phyloP scores from a whole-genome alignment of 2,329 filamentous ascomycete species.

The Scytalidium lignicola region DNA sequence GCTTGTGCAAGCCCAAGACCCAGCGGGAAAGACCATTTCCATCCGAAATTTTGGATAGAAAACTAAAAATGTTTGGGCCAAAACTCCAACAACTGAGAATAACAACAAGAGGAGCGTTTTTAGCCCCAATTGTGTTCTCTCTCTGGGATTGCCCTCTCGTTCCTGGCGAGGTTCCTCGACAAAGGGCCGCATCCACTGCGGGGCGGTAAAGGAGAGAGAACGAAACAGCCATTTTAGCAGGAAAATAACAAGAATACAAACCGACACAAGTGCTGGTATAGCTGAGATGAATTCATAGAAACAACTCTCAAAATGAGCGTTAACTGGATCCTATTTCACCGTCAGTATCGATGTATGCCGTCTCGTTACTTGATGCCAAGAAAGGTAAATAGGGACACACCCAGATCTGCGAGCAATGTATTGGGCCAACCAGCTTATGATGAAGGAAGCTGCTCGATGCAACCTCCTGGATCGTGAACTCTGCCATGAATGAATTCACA shows the following conservation, averaged over 20 bases:
- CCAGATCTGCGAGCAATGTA: slow-evolving; percentile 10
- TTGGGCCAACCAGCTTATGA: not conserved
- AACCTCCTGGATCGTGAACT: not conserved
- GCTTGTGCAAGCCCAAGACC: slow-evolving; percentile 19
- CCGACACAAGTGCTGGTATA: slow-evolving; percentile 21
- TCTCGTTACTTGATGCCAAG: not conserved
- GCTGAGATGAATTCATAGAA: slow-evolving; percentile 22
- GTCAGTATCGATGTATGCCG: not conserved
- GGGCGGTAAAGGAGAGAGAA: slow-evolving; percentile 1
- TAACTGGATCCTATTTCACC: slow-evolving; percentile 19
- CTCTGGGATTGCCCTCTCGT: slow-evolving; percentile 25
- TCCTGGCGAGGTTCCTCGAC: slow-evolving; percentile 35
- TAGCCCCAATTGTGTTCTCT: slow-evolving; percentile 14
- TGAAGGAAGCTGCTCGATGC: not conserved
- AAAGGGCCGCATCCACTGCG: slow-evolving; percentile 48
- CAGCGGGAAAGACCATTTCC: slow-evolving; percentile 28
- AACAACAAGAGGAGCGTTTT: slow-evolving; percentile 34
- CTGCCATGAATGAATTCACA: not conserved
- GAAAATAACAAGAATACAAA: slow-evolving; percentile 22
- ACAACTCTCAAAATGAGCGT: slow-evolving; percentile 22
- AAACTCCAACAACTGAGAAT: slow-evolving; percentile 31
- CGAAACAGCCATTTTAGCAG: slow-evolving; percentile 26
- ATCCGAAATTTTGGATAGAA: slow-evolving; percentile 30
- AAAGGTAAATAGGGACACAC: slow-evolving; percentile 4
- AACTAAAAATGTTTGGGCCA: slow-evolving; percentile 27